A percentile compares a stretch with the other conserved stretches of the same genome.
These are phyloP conservation scores for Waitea zeae DNA, from an alignment of 1,284 basidiomycete genomes.

Conservation along the genomic window DNA sequence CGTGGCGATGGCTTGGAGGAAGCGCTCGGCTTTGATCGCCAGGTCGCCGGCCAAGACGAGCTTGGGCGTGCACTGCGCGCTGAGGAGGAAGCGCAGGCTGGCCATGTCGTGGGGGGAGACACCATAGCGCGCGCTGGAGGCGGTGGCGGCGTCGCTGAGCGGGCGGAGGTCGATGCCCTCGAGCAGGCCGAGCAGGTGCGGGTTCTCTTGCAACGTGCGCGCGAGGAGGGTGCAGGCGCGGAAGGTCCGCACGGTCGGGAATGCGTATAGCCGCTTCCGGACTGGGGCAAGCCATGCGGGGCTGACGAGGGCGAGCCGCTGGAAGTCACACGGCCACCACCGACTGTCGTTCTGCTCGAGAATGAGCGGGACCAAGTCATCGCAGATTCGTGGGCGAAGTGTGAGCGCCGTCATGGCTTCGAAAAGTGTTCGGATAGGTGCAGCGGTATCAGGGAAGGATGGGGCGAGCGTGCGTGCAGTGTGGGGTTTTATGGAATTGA, in stretches of 20 bases:
- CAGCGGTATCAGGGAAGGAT: too few species aligned
- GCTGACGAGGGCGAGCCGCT: constrained; percentile 26
- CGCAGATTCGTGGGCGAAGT: constrained; percentile 16
- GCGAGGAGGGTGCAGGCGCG: constrained; percentile 22
- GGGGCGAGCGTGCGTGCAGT: too few species aligned
- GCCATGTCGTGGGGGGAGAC: constrained; percentile 16
- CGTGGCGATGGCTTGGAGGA: constrained; percentile 22
- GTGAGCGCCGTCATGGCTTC: background rate
- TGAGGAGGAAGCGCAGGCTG: constrained; percentile 23
- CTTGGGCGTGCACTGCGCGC: constrained; percentile 19
- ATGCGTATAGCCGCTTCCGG: constrained; percentile 26
- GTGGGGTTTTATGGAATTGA: too few species aligned
- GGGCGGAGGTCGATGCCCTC: constrained; percentile 25
- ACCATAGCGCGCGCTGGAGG: constrained; percentile 8
- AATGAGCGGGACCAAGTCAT: constrained; percentile 34
- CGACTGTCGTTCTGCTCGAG: constrained; percentile 26
- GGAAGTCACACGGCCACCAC: constrained; percentile 37
- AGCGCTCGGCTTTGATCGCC: constrained; percentile 25
- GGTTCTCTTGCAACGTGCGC: constrained; percentile 20
- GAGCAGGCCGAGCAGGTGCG: constrained; percentile 18
- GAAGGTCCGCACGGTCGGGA: constrained; percentile 23
- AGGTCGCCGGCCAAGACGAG: constrained; percentile 29
- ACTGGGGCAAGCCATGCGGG: constrained; percentile 25
- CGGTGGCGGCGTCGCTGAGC: constrained; percentile 5
- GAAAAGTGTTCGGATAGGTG: too few species aligned